Evolutionary conservation across 2,329 filamentous ascomycete genomes (phyloP), one percentile per base, ranked within the genome.

Genomic region (Trichophyton rubrum): DNA sequence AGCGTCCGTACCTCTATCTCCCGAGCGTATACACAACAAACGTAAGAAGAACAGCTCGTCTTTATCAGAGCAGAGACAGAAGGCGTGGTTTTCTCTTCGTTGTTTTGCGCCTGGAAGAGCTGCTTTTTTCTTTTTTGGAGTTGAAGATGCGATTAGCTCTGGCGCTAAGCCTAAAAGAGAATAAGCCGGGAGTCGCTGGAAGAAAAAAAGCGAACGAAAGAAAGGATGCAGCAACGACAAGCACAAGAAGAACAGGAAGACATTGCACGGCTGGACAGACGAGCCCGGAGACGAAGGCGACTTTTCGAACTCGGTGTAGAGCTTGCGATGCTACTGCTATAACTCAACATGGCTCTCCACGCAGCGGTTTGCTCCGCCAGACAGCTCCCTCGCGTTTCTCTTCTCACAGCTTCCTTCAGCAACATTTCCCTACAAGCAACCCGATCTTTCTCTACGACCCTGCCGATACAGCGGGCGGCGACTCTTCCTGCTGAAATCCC

Each of bases 401-500:
- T 71, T 56, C 70, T 76, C 65, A 67, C 70, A 35, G 64, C 69
- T 62, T 70, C 73, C 24, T 74, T 76, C 66, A 72, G 71, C 60
- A 69, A 67, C 59, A 71, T 75, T 60, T 72, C 74, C 17, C 61
- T 76, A 63, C 68, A 68, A 59, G 65, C 73, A 15, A 73, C 68
- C 62, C 72, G 74, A 59, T 64, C 66, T 53, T 75, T 76, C 65
- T 74, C 73, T 41, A 73, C 73, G 53, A 73, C 73, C 56, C 60
- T 65, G 56, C 65, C 68, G 56, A 20, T 57, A 55, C 56, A 60
- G 47, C 60, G 71, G 63, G 71, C 70, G 58, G 68, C 65, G 40
- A 68, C 68, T 56, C 66, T 75, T 56, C 72, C 74, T 35, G 68
- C 69, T 8, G 66, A 70, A 41, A 73, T 77, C 62, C 77, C 77